These are phyloP conservation scores for Arabidopsis hybrid DNA, from an alignment of 441 rosid genomes.

Conservation along the genomic window DNA sequence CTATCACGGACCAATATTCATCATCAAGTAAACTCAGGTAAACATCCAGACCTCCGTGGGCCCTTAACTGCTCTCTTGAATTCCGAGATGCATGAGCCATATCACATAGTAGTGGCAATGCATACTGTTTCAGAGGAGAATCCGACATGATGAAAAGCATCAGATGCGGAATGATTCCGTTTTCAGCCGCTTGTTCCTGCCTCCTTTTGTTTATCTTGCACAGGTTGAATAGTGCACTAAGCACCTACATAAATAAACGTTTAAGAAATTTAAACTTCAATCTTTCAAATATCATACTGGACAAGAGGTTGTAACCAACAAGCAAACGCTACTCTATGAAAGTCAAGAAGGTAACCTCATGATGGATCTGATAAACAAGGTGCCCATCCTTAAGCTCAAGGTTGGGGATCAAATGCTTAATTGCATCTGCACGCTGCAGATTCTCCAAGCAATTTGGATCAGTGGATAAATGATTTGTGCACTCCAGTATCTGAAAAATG, in stretches of 20 bases:
- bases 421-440: slow-evolving; percentile 99
- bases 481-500: slow-evolving; percentile 70
- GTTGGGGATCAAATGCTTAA: slow-evolving; percentile 95
- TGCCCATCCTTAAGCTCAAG: slow-evolving; percentile 92
- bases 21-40: slow-evolving; percentile 94
- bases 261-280: slow-evolving; percentile 7
- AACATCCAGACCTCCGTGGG: slow-evolving; percentile 95
- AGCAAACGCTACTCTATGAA: slow-evolving; percentile 10
- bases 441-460: slow-evolving; percentile 99
- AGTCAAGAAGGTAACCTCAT: slow-evolving; percentile 66
- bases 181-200: slow-evolving; percentile 99
- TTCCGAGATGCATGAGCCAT: slow-evolving; percentile 99
- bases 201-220: slow-evolving; percentile 99
- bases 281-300: slow-evolving; percentile 18
- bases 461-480: slow-evolving; percentile 84
- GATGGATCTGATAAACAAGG: slow-evolving; percentile 81
- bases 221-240: slow-evolving; percentile 89
- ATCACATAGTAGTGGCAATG: slow-evolving; percentile 95
- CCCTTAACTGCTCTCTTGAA: slow-evolving; percentile 97
- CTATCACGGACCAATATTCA: slow-evolving; percentile 86
- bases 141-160: slow-evolving; percentile 83
- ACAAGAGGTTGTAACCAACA: slow-evolving; percentile 13
- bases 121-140: slow-evolving; percentile 86
- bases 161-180: slow-evolving; percentile 96
- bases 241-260: slow-evolving; percentile 61